phyloP scores from a whole-genome alignment of 75 land plant species.

The Cupressus sempervirens region DNA sequence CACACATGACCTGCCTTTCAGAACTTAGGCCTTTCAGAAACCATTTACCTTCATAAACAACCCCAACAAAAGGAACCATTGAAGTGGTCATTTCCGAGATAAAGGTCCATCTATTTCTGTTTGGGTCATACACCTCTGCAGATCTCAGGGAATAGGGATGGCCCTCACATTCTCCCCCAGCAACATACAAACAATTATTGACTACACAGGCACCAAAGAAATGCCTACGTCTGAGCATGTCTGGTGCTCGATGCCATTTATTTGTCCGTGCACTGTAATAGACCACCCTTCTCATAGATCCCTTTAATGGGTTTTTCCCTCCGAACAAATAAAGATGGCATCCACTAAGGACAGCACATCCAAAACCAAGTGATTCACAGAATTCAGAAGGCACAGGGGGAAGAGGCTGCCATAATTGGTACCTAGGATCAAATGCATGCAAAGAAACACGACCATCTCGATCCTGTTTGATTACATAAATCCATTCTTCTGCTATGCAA shows the following conservation, averaged over 20 bases:
- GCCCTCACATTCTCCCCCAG: conserved; percentile 81
- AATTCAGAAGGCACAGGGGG: conserved; percentile 79
- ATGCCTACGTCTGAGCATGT: conserved; percentile 68
- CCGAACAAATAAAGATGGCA: conserved; percentile 84
- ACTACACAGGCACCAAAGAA: conserved; percentile 75
- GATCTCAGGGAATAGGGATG: conserved; percentile 46
- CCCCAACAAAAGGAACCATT: conserved; percentile 78
- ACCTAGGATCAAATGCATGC: conserved; percentile 78
- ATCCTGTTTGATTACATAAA: conserved; percentile 75
- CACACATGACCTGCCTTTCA: conserved; percentile 54
- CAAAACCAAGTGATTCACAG: conserved; percentile 69
- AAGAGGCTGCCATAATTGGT: conserved; percentile 81
- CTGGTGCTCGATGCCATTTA: conserved; percentile 88
- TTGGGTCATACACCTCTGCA: conserved; percentile 81
- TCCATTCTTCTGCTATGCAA: conserved; percentile 77
- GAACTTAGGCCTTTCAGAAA: conserved; percentile 72
- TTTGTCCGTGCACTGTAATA: conserved; percentile 80
- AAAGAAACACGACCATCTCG: conserved; percentile 58
- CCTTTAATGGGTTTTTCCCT: conserved; percentile 63
- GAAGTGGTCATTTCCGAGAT: conserved; percentile 68
- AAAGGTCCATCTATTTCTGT: conserved; percentile 63
- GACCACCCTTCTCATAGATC: conserved; percentile 74
- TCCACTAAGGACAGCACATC: conserved; percentile 82
- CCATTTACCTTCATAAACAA: conserved; percentile 76
- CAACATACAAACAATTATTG: conserved; percentile 79